These are phyloP conservation scores for Nigrograna mackinnonii DNA, from an alignment of 2,329 filamentous ascomycete species.

Conservation along the genomic window DNA sequence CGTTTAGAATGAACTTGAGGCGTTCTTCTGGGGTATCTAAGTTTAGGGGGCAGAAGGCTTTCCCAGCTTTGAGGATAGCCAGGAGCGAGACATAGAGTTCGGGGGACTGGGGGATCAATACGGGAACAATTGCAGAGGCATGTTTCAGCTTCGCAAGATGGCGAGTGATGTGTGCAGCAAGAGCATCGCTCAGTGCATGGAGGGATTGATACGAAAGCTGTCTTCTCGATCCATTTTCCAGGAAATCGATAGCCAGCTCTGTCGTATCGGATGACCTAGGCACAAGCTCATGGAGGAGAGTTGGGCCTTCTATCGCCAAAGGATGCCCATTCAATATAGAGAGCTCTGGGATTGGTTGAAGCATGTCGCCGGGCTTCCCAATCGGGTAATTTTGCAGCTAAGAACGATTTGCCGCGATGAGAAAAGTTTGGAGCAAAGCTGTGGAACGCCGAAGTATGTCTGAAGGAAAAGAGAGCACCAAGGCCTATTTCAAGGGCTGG, in stretches of 20 bases:
- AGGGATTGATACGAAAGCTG: slow-evolving; percentile 66
- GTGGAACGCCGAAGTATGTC: not conserved
- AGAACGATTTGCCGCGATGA: not conserved
- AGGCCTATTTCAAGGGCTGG: too few species aligned
- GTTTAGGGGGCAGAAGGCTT: slow-evolving; percentile 83
- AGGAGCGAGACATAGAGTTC: slow-evolving; percentile 78
- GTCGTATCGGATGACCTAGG: slow-evolving; percentile 38
- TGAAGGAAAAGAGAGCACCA: too few species aligned
- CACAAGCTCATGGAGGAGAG: slow-evolving; percentile 67
- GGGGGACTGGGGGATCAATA: slow-evolving; percentile 77
- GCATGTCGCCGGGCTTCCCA: slow-evolving; percentile 26
- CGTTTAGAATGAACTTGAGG: slow-evolving; percentile 77
- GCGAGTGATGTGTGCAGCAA: slow-evolving; percentile 51
- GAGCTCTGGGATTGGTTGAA: slow-evolving; percentile 16
- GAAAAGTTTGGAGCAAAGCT: not conserved
- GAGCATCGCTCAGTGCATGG: slow-evolving; percentile 58
- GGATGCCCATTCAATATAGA: slow-evolving; percentile 61
- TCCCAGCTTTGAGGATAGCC: slow-evolving; percentile 78
- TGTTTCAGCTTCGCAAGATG: slow-evolving; percentile 29
- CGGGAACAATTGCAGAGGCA: slow-evolving; percentile 63
- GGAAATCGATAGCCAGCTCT: slow-evolving; percentile 65
- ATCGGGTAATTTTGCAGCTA: slow-evolving; percentile 15
- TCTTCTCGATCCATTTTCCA: slow-evolving; percentile 51
- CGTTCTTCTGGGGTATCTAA: slow-evolving; percentile 77
- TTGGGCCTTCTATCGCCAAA: slow-evolving; percentile 55